Base-by-base conservation (phyloP, 2,329 filamentous ascomycete genomes). In the Fusarium sororula region DNA sequence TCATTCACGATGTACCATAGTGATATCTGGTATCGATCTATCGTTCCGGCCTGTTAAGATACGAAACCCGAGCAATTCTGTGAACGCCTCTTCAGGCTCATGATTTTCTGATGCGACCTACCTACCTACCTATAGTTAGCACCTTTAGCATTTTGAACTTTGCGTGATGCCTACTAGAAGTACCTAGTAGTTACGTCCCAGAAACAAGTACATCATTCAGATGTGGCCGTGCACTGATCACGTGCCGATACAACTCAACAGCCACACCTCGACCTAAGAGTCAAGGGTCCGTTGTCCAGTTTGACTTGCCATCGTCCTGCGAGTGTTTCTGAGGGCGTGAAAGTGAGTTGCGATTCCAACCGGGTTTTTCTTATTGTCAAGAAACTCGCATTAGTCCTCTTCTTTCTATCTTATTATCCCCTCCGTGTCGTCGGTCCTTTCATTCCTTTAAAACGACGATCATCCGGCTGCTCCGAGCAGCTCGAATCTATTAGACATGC, bases 401-500 rank as follows among this genome's bases (percentile, higher is more conserved):
- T 20, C 11, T 12, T 11, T 44, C 35, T 32, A 13, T 38, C n/a
- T 30, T 30, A 24, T 48, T 38, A 35, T 37, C 18, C 10, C 11
- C 42, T 28, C 28, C 20, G 30, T 62, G 26, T 28, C 45, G 28
- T 53, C 32, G n/a, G 32, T 57, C 35, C 20, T 26, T 53, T 35
- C 14, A 44, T 65, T 51, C 32, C 39, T 51, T 41, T 53, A 50
- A 60, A 60, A 59, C 35, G 73, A 54, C 62, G 55, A 69, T 57
- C 55, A 67, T 64, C 78, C 77, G 77, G 70, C 70, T 68, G 68
- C 74, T 76, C 75, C 74, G 76, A 69, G 68, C 72, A 70, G 68
- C 66, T 42, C 57, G 61, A 77, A 67, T 70, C 74, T 61, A 70
- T 62, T 75, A 75, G 71, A 68, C 67, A 82, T 82, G 79, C 72